Evolutionary conservation across 192 early-diverging fungal species (phyloP), one percentile per base, ranked within the genome.

Genomic region (Dispira parvispora): DNA sequence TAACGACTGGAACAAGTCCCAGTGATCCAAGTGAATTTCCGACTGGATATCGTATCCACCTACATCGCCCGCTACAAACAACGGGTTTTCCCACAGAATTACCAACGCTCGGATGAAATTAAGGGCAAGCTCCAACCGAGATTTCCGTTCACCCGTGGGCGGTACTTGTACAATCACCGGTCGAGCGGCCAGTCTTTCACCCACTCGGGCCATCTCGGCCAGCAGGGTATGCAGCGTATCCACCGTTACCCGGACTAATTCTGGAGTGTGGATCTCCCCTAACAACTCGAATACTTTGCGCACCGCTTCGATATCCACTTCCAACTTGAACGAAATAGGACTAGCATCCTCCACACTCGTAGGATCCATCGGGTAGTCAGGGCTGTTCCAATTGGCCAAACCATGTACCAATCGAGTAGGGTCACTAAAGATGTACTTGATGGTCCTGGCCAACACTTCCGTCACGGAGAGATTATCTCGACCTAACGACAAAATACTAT

Each of bases 61-160:
- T 52, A 52, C 21, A 52, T 20, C 13, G 5, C n/a, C 18, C 20
- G 43, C 55, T 42, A 50, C 18, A 16, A 61, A 13, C n/a, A 61
- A 44, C 16, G 58, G 58, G 43, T 44, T 45, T 38, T 61, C 43
- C 58, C 58, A 61, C n/a, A 61, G 38, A n/a, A 44, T 43, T 11
- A 61, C 20, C 8, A 61, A 10, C 26, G 58, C 58, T 9, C 42
- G 43, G 18, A 61, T 14, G 11, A 61, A 44, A 26, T 26, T 25
- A 52, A 52, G 43, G 53, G 13, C 18, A 13, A n/a, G 18, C 8
- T 20, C 42, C 8, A 11, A 43, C 42, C 58, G 42, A 21, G 43
- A 43, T 43, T 20, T 20, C 32, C 21, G 45, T 25, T 32, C 43
- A 16, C 58, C 32, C n/a, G 12, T 11, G 28, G 21, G 43, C 8